Conservation (phyloP, 2,329 filamentous ascomycete species). For the Ophiobolus disseminans region DNA sequence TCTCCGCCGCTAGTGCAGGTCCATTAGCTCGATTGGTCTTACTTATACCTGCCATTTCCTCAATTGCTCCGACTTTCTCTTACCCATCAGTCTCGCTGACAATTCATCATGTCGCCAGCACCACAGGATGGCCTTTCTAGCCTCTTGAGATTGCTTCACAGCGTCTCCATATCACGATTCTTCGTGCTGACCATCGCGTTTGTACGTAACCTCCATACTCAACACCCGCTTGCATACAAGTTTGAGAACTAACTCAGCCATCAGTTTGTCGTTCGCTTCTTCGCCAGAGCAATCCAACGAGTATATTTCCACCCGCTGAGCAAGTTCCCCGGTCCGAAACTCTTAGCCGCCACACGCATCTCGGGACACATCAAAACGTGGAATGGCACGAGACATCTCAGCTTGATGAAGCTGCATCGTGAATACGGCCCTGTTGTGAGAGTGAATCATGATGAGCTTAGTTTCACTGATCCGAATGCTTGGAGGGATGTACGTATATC, state of each 20-base stretch:
- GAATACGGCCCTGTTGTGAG: slow-evolving; percentile 53
- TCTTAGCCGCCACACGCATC: slow-evolving; percentile 45
- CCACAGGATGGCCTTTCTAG: not conserved
- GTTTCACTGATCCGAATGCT: slow-evolving; percentile 47
- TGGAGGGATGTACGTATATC: slow-evolving; percentile 36
- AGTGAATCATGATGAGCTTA: slow-evolving; percentile 50
- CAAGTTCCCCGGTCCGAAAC: slow-evolving; percentile 53
- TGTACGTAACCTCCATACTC: slow-evolving; percentile 7
- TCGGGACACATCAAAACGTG: slow-evolving; percentile 36
- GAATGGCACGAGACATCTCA: slow-evolving; percentile 29
- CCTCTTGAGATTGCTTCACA: slow-evolving; percentile 2
- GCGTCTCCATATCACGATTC: slow-evolving; percentile 6
- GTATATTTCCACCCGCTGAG: slow-evolving; percentile 47
- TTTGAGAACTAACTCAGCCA: slow-evolving; percentile 2
- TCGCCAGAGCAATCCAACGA: slow-evolving; percentile 41
- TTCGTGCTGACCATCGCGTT: slow-evolving; percentile 6
- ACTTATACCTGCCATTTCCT: not conserved
- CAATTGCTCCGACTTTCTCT: not conserved
- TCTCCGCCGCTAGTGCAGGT: not conserved
- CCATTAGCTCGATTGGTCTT: not conserved
- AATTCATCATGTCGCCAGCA: slow-evolving; percentile 10
- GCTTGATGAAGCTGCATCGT: slow-evolving; percentile 42
- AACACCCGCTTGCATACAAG: not conserved
- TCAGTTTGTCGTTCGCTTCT: slow-evolving; percentile 21
- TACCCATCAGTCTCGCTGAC: not conserved